Conservation (phyloP, 768 basidiomycete species). For the Filobasidium wieringae region DNA sequence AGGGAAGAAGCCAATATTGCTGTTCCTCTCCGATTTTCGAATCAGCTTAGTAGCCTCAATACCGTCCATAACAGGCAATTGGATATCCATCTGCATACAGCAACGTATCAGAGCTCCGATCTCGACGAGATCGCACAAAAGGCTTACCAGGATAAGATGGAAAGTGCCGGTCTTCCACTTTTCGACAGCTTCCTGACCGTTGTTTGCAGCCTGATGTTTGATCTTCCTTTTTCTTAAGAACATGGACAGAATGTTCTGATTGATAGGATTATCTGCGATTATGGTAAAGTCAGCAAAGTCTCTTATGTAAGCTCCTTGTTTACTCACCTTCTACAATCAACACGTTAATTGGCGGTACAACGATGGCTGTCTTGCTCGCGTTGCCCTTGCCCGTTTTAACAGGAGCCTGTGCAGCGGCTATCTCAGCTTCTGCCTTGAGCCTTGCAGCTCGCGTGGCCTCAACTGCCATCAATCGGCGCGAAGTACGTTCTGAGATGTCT, state of each 20-base stretch:
- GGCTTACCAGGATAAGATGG: slow-evolving; percentile 81
- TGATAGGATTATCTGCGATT: slow-evolving; percentile 83
- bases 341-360: slow-evolving; percentile 93
- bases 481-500: not conserved
- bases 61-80: slow-evolving; percentile 98
- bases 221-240: slow-evolving; percentile 95
- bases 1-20: slow-evolving; percentile 56
- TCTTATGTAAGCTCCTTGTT: too few relatives aligned
- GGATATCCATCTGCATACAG: slow-evolving; percentile 87
- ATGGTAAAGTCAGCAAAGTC: not conserved
- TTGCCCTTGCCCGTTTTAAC: slow-evolving; percentile 25
- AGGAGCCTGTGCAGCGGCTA: slow-evolving; percentile 12
- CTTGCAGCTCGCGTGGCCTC: slow-evolving; percentile 12
- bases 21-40: slow-evolving; percentile 62
- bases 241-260: slow-evolving; percentile 91
- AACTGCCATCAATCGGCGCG: not conserved
- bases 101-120: not conserved
- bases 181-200: slow-evolving; percentile 88
- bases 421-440: slow-evolving; percentile 1
- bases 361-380: slow-evolving; percentile 49
- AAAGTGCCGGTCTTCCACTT: slow-evolving; percentile 89
- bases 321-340: slow-evolving; percentile 94
- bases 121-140: not conserved
- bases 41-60: slow-evolving; percentile 96
- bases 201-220: slow-evolving; percentile 84